Evolutionary conservation across 2,329 filamentous ascomycete species (phyloP), one percentile per base, ranked within the genome.

Genomic region (Xylariaceae sp.): DNA sequence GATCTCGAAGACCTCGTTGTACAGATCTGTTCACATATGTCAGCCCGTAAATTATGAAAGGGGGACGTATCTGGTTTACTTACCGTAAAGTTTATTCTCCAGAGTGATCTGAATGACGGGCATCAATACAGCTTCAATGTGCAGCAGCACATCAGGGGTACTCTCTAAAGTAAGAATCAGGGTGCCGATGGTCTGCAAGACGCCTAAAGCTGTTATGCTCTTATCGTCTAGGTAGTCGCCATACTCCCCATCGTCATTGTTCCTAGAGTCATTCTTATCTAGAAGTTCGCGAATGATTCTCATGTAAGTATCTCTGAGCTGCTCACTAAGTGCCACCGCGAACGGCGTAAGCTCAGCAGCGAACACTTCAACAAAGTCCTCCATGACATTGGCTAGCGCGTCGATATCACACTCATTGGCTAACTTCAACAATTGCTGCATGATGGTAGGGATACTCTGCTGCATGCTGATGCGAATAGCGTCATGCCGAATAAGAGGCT

Each of bases 311-410:
- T 99, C 95, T 43, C 93, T 88, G 46, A 99, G 81, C 75, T 99
- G 95, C 76, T 98, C 93, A 70, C 92, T 96, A 3, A 99, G 81
- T 3, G 95, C 95, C 29, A 99, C 93, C 10, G 95, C 95, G 68
- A 99, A 99, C 2, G 95, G 95, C 5, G 95, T 98, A 45, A 99
- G 83, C 73, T 99, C 95, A 2, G 91, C 84, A n/a, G 95, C 93
- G 71, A 99, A 99, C 2, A 98, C 93, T 74, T 99, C 95, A 44
- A 99, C 95, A 71, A 99, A 99, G 71, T 99, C 95, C 75, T 99
- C 95, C 95, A 99, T 99, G 40, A 99, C 95, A 69, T 98, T 98
- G 20, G 95, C 93, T 41, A 99, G 81, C 4, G 95, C 93, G 74
- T 99, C 95, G 46, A 99, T 93, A 71, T 99, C 95, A 56, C 96